Conservation (phyloP, 768 basidiomycete genomes). For the Lactifluus pinguis region DNA sequence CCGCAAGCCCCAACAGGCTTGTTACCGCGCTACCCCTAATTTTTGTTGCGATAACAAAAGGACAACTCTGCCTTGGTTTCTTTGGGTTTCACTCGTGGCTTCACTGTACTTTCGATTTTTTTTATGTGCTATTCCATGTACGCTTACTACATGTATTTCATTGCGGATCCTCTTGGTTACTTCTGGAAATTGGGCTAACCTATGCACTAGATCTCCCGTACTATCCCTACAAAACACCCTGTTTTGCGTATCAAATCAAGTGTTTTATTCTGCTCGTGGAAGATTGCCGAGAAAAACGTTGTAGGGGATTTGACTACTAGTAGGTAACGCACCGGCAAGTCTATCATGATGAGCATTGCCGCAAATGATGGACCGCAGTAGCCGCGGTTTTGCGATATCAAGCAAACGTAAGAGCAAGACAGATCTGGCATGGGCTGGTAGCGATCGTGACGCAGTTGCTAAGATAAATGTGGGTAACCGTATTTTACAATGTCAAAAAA, state of each 20-base stretch:
- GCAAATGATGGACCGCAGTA: too few species aligned
- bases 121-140: neutral
- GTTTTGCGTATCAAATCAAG: neutral
- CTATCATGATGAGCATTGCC: too few species aligned
- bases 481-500: neutral
- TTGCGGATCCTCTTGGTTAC: neutral
- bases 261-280: neutral
- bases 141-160: slow-evolving; percentile 1
- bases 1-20: neutral
- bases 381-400: too few species aligned
- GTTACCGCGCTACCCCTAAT: neutral
- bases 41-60: neutral
- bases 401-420: too few species aligned
- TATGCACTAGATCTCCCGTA: neutral
- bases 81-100: neutral
- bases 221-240: neutral
- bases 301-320: too few species aligned
- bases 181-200: neutral
- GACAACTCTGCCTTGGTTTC: neutral
- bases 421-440: neutral
- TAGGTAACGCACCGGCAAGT: too few species aligned
- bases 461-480: neutral
- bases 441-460: neutral
- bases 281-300: neutral
- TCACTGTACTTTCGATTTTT: slow-evolving; percentile 1